Evolutionary conservation across 1,284 basidiomycete species (phyloP).

Genomic region (Boletellus deceptivus): DNA sequence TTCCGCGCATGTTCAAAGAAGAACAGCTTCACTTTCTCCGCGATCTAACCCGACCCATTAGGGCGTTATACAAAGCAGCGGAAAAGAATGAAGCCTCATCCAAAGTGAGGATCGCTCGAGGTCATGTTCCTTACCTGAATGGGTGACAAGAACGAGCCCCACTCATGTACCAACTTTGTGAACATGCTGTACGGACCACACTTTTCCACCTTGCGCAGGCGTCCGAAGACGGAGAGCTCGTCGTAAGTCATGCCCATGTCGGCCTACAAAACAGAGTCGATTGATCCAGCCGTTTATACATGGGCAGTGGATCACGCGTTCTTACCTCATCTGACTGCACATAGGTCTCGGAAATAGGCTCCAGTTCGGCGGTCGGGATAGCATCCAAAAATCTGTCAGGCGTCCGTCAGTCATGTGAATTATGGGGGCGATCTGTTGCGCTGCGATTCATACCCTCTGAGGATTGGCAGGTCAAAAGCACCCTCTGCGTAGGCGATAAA

Average conservation of each 20-base stretch:
- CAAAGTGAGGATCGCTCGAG: too few species aligned
- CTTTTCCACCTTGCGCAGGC: slow-evolving; percentile 94
- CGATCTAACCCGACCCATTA: slow-evolving; percentile 57
- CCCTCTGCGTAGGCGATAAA: slow-evolving; percentile 80
- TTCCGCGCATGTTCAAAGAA: slow-evolving; percentile 42
- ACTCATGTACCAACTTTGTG: slow-evolving; percentile 89
- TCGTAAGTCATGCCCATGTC: slow-evolving; percentile 99
- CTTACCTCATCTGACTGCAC: slow-evolving; percentile 92
- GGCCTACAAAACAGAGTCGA: slow-evolving; percentile 44
- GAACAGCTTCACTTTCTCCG: slow-evolving; percentile 89
- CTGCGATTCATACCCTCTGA: slow-evolving; percentile 49
- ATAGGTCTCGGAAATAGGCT: slow-evolving; percentile 92
- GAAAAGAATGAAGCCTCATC: too few species aligned
- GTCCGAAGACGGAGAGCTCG: slow-evolving; percentile 90
- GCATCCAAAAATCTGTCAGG: slow-evolving; percentile 80
- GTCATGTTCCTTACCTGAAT: slow-evolving; percentile 55
- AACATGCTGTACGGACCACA: slow-evolving; percentile 98
- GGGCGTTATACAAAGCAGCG: too few species aligned
- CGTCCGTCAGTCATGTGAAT: neutral
- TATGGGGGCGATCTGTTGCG: neutral
- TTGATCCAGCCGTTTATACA: neutral
- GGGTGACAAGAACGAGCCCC: slow-evolving; percentile 83
- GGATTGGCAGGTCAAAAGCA: slow-evolving; percentile 82
- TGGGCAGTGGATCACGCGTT: neutral
- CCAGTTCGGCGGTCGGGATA: slow-evolving; percentile 92